phyloP scores from a whole-genome alignment of 805 yeast species.

The Candida tibetensis region DNA sequence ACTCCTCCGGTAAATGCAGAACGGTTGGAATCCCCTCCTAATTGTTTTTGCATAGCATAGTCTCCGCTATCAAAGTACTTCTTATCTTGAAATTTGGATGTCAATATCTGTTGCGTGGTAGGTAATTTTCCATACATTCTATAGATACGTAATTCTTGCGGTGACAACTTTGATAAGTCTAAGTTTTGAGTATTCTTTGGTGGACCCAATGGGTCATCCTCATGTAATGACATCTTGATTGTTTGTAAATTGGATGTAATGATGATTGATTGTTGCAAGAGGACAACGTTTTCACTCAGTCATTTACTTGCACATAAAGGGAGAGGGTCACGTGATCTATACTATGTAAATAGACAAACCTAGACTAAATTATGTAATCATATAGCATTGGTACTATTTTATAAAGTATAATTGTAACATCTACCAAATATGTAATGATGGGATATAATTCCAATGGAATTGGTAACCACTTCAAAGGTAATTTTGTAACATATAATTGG shows the following conservation, averaged over 20 bases:
- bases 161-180: conserved; percentile 58
- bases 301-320: conserved; percentile 4
- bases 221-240: conserved; percentile 35
- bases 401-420: conserved; percentile 11
- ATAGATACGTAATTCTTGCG: conserved; percentile 77
- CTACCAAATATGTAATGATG: conserved; percentile 26
- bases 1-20: conserved; percentile 34
- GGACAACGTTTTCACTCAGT: conserved; percentile 4
- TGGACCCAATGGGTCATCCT: conserved; percentile 52
- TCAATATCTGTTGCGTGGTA: conserved; percentile 69
- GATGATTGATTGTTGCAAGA: not conserved
- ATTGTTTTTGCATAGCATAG: conserved; percentile 71
- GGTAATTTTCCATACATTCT: conserved; percentile 86
- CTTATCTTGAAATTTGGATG: conserved; percentile 77
- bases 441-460: conserved; percentile 33
- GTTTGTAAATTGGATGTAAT: too few relatives aligned
- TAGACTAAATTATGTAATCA: conserved; percentile 3
- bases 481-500: conserved; percentile 25
- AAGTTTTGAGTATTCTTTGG: conserved; percentile 43
- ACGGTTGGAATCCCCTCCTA: conserved; percentile 22
- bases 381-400: conserved; percentile 7
- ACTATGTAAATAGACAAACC: too few relatives aligned
- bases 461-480: conserved; percentile 27
- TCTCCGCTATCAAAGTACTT: conserved; percentile 94
- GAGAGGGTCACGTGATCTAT: too few relatives aligned